phyloP scores from a whole-genome alignment of 306 rosid genomes.

The Canavalia ensiformis region DNA sequence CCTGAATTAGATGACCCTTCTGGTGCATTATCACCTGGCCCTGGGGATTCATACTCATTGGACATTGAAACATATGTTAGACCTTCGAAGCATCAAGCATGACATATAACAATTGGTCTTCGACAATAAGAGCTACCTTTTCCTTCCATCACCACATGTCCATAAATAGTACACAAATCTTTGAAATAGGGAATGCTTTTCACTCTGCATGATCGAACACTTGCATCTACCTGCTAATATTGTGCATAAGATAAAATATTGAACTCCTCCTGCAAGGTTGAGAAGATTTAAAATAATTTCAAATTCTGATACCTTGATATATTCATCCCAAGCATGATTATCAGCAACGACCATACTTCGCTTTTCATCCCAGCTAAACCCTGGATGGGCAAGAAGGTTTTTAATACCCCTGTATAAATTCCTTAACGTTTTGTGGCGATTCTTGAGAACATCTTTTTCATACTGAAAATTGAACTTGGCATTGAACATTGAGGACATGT shows the following conservation, averaged over 20 bases:
- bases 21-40: constrained; percentile 54
- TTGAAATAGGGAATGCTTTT: constrained; percentile 71
- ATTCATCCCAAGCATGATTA: constrained; percentile 77
- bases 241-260: constrained; percentile 35
- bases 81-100: constrained; percentile 46
- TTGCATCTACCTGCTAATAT: constrained; percentile 63
- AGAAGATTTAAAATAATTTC: constrained; percentile 1
- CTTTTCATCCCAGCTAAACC: constrained; percentile 78
- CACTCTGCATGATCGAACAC: constrained; percentile 66
- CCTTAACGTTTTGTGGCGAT: constrained; percentile 77
- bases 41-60: constrained; percentile 53
- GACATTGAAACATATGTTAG: constrained; percentile 29
- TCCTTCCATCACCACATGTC: constrained; percentile 46
- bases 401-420: constrained; percentile 66
- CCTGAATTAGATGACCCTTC: constrained; percentile 54
- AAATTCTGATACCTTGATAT: constrained; percentile 63
- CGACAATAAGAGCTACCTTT: constrained; percentile 55
- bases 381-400: constrained; percentile 64
- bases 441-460: constrained; percentile 82
- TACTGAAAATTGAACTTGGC: constrained; percentile 72
- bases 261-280: background rate
- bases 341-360: constrained; percentile 77
- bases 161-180: constrained; percentile 68
- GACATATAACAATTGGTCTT: constrained; percentile 23
- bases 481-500: constrained; percentile 70